Conservation (phyloP, 768 basidiomycete genomes). For the Clitopilus passeckerianus region DNA sequence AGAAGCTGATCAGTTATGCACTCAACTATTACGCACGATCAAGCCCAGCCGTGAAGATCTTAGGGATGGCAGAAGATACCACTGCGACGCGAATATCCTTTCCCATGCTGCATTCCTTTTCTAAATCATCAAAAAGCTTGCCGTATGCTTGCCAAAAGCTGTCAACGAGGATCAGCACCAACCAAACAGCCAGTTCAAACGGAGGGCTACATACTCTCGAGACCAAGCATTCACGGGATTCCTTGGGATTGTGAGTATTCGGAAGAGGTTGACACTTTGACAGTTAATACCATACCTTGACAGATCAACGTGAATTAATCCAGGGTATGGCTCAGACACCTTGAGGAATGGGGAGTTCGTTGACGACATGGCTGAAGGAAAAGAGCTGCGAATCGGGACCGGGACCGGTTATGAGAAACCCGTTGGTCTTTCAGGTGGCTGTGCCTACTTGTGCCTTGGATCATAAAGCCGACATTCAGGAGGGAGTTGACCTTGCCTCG, state of each 20-base stretch:
- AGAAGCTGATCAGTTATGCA: background rate
- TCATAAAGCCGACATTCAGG: too few relatives aligned
- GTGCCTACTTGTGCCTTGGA: background rate
- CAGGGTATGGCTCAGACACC: slow-evolving; percentile 39
- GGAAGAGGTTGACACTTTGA: background rate
- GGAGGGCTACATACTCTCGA: slow-evolving; percentile 28
- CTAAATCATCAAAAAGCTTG: slow-evolving; percentile 52
- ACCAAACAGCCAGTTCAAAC: background rate
- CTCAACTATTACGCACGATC: slow-evolving; percentile 47
- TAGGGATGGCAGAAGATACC: slow-evolving; percentile 63
- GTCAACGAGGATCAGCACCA: too few relatives aligned
- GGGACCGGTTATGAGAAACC: background rate
- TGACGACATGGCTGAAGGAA: background rate
- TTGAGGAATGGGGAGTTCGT: slow-evolving; percentile 33
- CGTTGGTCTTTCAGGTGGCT: background rate
- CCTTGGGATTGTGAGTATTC: slow-evolving; percentile 35
- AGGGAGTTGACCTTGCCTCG: too few relatives aligned
- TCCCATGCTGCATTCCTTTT: slow-evolving; percentile 24
- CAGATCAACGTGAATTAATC: slow-evolving; percentile 42
- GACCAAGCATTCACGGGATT: slow-evolving; percentile 66
- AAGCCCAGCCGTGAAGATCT: slow-evolving; percentile 79
- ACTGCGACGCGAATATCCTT: slow-evolving; percentile 67
- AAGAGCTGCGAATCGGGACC: background rate
- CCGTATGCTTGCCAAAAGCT: slow-evolving; percentile 73
- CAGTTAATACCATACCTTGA: slow-evolving; percentile 25